phyloP scores from a whole-genome alignment of 2,329 filamentous ascomycete genomes.

The Elsinoe australis region DNA sequence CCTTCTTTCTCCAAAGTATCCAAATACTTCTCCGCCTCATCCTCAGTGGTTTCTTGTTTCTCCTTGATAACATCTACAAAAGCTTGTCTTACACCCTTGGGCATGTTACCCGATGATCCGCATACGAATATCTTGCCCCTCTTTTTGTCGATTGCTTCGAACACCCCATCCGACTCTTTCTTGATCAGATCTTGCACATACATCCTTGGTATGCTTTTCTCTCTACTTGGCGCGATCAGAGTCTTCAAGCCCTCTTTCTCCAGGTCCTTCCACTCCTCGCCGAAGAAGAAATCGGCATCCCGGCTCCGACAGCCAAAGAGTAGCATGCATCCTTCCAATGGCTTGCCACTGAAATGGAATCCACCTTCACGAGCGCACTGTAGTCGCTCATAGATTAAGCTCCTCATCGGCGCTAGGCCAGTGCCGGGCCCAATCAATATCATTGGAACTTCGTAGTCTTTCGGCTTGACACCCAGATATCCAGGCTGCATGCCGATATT shows the following conservation, averaged over 20 bases:
- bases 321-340: constrained; percentile 44
- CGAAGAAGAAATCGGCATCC: constrained; percentile 72
- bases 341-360: constrained; percentile 10
- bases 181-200: constrained; percentile 61
- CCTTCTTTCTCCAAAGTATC: constrained; percentile 53
- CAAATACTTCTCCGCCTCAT: constrained; percentile 50
- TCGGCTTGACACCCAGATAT: constrained; percentile 42
- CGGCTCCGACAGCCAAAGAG: constrained; percentile 80
- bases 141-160: constrained; percentile 44
- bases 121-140: constrained; percentile 51
- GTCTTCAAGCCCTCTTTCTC: constrained; percentile 44
- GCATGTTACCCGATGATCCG: constrained; percentile 62
- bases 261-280: constrained; percentile 60
- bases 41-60: constrained; percentile 33
- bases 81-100: constrained; percentile 59
- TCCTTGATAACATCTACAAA: constrained; percentile 52
- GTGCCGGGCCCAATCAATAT: constrained; percentile 80
- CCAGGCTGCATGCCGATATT: constrained; percentile 51
- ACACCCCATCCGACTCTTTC: constrained; percentile 44
- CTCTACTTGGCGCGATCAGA: constrained; percentile 62
- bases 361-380: constrained; percentile 29
- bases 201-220: constrained; percentile 53
- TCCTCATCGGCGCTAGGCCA: constrained; percentile 75
- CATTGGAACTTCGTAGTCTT: constrained; percentile 50
- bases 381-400: constrained; percentile 66